phyloP scores from a whole-genome alignment of 495 filamentous ascomycete species.

The Niebla homalea region DNA sequence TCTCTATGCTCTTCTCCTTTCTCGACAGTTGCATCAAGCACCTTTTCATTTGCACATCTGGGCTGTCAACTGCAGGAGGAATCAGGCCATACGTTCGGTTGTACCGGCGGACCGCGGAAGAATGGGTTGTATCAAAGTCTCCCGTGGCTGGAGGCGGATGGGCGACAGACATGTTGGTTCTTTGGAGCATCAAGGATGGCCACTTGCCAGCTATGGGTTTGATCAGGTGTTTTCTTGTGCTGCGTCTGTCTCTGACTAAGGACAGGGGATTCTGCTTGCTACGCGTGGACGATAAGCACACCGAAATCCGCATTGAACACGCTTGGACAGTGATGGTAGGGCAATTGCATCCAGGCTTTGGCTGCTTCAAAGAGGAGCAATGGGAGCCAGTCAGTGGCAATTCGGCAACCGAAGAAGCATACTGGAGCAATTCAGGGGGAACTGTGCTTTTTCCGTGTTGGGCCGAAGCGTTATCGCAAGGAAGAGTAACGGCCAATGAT shows the following conservation, averaged over 20 bases:
- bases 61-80: constrained; percentile 56
- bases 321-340: no score
- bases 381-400: no score
- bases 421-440: no score
- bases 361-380: no score
- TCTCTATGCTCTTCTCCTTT: constrained; percentile 73
- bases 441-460: no score
- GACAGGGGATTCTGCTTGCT: neutral
- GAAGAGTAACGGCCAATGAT: no score
- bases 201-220: neutral
- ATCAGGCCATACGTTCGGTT: constrained; percentile 59
- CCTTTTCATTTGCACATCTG: constrained; percentile 53
- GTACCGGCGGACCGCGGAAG: constrained; percentile 51
- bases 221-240: neutral
- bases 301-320: neutral
- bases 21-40: constrained; percentile 64
- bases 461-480: no score
- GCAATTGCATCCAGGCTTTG: no score
- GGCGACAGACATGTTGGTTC: constrained; percentile 12
- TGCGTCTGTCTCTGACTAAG: no score
- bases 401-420: no score
- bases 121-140: constrained; percentile 50
- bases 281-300: neutral
- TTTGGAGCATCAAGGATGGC: neutral
- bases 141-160: constrained; percentile 23